Evolutionary conservation across 2,329 filamentous ascomycete species (phyloP).

Genomic region (Chalaropsis thielavioides): DNA sequence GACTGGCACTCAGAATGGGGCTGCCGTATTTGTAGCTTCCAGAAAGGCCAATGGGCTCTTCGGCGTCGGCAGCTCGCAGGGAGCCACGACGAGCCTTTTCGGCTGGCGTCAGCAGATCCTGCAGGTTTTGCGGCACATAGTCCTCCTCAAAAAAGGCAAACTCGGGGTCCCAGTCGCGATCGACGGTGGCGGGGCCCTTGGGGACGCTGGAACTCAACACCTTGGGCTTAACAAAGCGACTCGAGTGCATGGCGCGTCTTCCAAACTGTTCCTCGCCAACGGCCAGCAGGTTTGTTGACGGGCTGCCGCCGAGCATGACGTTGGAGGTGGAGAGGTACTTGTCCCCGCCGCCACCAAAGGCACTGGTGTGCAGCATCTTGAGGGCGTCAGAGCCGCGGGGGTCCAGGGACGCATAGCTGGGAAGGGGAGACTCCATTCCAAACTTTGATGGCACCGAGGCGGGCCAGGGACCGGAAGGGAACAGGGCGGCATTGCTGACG

Average conservation of each 20-base stretch:
- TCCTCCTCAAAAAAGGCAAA: conserved; percentile 76
- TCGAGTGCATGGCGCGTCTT: conserved; percentile 56
- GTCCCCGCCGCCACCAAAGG: conserved; percentile 42
- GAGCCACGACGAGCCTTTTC: conserved; percentile 53
- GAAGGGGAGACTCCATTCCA: conserved; percentile 70
- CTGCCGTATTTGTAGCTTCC: conserved; percentile 46
- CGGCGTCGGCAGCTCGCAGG: conserved; percentile 39
- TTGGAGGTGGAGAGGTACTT: conserved; percentile 42
- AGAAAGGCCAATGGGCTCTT: conserved; percentile 29
- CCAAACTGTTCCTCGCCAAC: conserved; percentile 46
- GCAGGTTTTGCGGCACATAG: conserved; percentile 60
- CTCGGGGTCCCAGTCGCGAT: conserved; percentile 48
- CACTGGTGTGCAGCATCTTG: conserved; percentile 50
- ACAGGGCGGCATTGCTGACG: conserved; percentile 78
- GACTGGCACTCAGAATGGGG: conserved; percentile 40
- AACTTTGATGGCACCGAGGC: conserved; percentile 89
- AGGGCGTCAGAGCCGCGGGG: conserved; percentile 47
- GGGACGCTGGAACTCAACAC: conserved; percentile 54
- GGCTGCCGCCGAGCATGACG: conserved; percentile 29
- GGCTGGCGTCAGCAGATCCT: conserved; percentile 50
- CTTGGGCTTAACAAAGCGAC: conserved; percentile 53
- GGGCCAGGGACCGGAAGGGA: conserved; percentile 64
- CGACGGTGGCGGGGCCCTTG: conserved; percentile 42
- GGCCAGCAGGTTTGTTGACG: conserved; percentile 33
- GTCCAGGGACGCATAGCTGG: conserved; percentile 45